Conservation (phyloP, 352 stramenopile species). For the Bremia lactucae region DNA sequence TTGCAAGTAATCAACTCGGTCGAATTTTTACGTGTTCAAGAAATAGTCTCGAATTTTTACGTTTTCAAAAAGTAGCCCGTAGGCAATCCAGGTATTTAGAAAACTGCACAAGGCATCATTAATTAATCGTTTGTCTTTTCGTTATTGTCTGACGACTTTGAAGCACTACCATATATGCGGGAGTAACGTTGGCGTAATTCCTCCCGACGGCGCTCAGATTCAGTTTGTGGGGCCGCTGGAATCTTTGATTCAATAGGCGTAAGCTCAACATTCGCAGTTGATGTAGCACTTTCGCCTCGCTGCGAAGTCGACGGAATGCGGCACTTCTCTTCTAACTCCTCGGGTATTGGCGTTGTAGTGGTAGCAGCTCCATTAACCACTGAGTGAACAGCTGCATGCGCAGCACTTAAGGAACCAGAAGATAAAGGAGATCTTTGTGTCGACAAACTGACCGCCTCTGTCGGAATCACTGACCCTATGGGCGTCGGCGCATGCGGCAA, state of each 20-base stretch:
- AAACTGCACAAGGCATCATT: no score
- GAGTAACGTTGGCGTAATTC: constrained; percentile 45
- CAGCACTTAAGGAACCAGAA: background rate
- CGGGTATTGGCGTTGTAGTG: constrained; percentile 1
- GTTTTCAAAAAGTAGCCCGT: no score
- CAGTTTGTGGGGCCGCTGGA: constrained; percentile 26
- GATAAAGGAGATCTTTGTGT: background rate
- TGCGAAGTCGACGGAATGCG: constrained; percentile 11
- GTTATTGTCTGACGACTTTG: constrained; percentile 15
- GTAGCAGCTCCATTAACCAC: background rate
- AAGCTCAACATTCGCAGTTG: constrained; percentile 4
- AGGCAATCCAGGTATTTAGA: no score
- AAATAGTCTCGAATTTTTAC: no score
- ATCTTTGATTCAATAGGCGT: constrained; percentile 25
- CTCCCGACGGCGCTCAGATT: constrained; percentile 38
- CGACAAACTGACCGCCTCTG: constrained; percentile 1
- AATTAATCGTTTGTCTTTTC: constrained; percentile 31
- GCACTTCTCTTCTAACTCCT: constrained; percentile 35
- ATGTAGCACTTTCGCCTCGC: constrained; percentile 1
- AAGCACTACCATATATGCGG: constrained; percentile 34
- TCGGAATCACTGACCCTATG: background rate
- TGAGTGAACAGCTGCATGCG: constrained; percentile 1
- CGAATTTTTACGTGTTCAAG: no score
- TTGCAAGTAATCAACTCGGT: no score
- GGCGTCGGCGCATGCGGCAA: constrained; percentile 6